Percentiles rank a stretch among this genome's conserved stretches.
Evolutionary conservation across 345 rosid species (phyloP).

Genomic region (Linum usitatissimum): DNA sequence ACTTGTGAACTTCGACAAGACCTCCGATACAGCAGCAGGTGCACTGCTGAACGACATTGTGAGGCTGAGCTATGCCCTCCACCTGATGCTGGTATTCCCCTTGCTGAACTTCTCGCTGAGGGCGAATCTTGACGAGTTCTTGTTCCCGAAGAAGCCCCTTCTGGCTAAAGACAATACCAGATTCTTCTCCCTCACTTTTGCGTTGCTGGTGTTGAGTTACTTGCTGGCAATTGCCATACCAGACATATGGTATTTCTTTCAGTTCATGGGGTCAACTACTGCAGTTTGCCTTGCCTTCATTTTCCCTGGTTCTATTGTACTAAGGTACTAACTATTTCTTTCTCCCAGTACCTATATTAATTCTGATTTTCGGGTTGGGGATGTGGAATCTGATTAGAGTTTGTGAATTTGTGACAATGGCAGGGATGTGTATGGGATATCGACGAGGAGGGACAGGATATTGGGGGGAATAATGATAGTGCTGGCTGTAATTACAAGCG

Average conservation of each 20-base stretch:
- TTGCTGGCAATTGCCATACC: slow-evolving; percentile 58
- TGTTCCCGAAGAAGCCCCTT: slow-evolving; percentile 36
- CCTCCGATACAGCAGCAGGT: slow-evolving; percentile 37
- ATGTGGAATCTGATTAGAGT: not conserved
- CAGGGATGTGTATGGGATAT: slow-evolving; percentile 45
- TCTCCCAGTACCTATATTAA: not conserved
- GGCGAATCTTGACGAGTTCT: slow-evolving; percentile 52
- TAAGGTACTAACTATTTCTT: slow-evolving; percentile 34
- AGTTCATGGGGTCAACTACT: slow-evolving; percentile 76
- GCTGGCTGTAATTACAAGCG: slow-evolving; percentile 36
- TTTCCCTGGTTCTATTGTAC: slow-evolving; percentile 67
- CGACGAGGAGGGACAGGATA: slow-evolving; percentile 29
- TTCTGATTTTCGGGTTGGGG: not conserved
- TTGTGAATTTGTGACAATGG: not conserved
- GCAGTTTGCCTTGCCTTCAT: slow-evolving; percentile 77
- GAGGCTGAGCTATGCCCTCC: slow-evolving; percentile 67
- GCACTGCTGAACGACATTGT: slow-evolving; percentile 45
- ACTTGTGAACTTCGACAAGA: slow-evolving; percentile 61
- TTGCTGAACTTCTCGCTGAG: slow-evolving; percentile 69
- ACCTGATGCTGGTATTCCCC: slow-evolving; percentile 79
- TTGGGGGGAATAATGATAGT: slow-evolving; percentile 30
- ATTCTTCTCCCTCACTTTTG: slow-evolving; percentile 42
- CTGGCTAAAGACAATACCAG: slow-evolving; percentile 40
- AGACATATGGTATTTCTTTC: slow-evolving; percentile 71
- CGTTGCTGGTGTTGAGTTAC: slow-evolving; percentile 37